phyloP scores from a whole-genome alignment of 1,139 yeast genomes.

The Meyerozyma carpophila region DNA sequence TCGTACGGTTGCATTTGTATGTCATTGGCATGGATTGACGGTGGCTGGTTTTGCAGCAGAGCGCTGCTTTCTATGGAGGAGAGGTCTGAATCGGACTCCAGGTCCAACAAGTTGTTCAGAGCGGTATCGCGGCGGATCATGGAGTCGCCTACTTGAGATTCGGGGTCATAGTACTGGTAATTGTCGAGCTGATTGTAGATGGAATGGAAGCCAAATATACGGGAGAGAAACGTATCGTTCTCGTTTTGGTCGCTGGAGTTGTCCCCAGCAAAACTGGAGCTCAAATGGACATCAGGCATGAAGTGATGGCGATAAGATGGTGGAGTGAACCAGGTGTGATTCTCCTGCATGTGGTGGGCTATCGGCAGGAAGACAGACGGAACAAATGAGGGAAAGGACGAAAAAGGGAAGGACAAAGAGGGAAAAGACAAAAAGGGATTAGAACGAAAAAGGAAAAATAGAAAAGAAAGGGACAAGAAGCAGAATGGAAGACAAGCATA shows the following conservation, averaged over 20 bases:
- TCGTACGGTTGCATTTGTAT: neutral
- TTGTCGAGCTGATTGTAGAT: conserved; percentile 39
- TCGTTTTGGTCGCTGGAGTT: conserved; percentile 5
- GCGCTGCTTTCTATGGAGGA: conserved; percentile 1
- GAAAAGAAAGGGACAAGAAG: too few relatives aligned
- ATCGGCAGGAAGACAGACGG: too few relatives aligned
- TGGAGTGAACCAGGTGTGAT: neutral
- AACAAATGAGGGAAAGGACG: too few relatives aligned
- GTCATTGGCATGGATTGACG: conserved; percentile 1
- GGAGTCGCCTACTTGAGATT: conserved; percentile 15
- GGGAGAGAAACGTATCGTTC: conserved; percentile 49
- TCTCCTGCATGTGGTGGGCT: neutral
- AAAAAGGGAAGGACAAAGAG: too few relatives aligned
- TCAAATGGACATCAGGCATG: neutral
- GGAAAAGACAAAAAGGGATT: too few relatives aligned
- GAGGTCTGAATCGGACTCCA: conserved; percentile 2
- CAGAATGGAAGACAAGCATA: too few relatives aligned
- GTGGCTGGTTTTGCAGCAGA: conserved; percentile 2
- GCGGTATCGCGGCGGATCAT: conserved; percentile 1
- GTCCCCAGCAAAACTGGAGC: neutral
- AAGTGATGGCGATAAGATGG: neutral
- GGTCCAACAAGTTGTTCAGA: neutral
- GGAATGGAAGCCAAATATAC: conserved; percentile 53
- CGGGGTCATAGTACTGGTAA: conserved; percentile 36
- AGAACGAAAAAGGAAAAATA: too few relatives aligned